These are phyloP conservation scores for Ramaria rubella DNA, from an alignment of 768 basidiomycete genomes.

Conservation along the genomic window DNA sequence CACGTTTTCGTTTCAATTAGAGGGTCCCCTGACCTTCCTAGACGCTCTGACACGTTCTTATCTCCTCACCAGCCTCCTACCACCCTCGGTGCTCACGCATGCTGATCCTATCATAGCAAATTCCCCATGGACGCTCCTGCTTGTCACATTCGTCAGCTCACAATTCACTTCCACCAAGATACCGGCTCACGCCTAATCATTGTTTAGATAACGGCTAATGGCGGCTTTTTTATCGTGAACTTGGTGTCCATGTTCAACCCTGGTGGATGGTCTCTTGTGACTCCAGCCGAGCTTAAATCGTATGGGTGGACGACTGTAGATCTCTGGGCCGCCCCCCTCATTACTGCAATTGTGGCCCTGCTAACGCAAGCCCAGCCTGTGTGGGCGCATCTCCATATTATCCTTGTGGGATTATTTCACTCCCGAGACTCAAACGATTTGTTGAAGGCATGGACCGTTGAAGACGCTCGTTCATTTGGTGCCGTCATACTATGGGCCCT, in stretches of 20 bases:
- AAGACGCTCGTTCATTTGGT: slow-evolving; percentile 66
- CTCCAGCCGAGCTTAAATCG: slow-evolving; percentile 72
- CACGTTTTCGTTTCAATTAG: slow-evolving; percentile 43
- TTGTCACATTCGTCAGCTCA: slow-evolving; percentile 62
- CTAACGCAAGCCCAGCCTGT: slow-evolving; percentile 85
- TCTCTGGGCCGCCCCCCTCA: slow-evolving; percentile 76
- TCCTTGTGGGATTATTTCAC: slow-evolving; percentile 8
- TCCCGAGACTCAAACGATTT: slow-evolving; percentile 36
- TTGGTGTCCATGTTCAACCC: slow-evolving; percentile 72
- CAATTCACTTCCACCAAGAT: not conserved
- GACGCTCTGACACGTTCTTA: slow-evolving; percentile 78
- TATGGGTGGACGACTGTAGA: slow-evolving; percentile 85
- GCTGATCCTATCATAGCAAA: slow-evolving; percentile 41
- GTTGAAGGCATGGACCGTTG: slow-evolving; percentile 40
- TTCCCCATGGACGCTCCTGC: slow-evolving; percentile 72
- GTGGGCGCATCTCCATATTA: slow-evolving; percentile 27
- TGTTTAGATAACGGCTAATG: slow-evolving; percentile 49
- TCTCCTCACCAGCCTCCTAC: slow-evolving; percentile 71
- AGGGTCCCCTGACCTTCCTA: slow-evolving; percentile 65
- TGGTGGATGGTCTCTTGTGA: slow-evolving; percentile 56
- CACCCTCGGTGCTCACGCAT: slow-evolving; percentile 56
- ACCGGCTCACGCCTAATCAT: not conserved
- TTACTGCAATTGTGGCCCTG: slow-evolving; percentile 72
- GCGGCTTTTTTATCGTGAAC: slow-evolving; percentile 75
- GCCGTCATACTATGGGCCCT: slow-evolving; percentile 54